phyloP scores from a whole-genome alignment of 306 rosid species.

The Malus fusca region DNA sequence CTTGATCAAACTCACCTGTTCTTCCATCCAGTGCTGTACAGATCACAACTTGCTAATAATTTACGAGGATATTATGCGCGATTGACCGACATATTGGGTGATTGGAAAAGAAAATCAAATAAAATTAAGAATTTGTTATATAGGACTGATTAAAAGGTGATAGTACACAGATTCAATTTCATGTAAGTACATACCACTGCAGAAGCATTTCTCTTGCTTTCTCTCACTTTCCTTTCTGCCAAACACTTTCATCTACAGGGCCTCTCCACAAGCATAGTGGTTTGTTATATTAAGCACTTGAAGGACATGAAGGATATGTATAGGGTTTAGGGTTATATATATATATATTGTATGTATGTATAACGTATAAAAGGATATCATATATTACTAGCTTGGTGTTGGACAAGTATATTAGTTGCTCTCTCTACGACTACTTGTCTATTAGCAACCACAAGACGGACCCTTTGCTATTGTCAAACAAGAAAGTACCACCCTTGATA shows the following conservation, averaged over 20 bases:
- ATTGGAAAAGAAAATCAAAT: background rate
- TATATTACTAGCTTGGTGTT: background rate
- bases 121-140: background rate
- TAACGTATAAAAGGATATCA: background rate
- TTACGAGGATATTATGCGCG: background rate
- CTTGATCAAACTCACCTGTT: constrained; percentile 41
- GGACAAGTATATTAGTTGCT: background rate
- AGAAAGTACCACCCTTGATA: constrained; percentile 2
- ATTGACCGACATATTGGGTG: constrained; percentile 2
- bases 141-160: background rate
- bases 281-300: background rate
- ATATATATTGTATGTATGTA: background rate
- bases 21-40: constrained; percentile 18
- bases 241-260: background rate
- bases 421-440: background rate
- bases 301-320: background rate
- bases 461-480: constrained; percentile 10
- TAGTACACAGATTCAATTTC: background rate
- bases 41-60: constrained; percentile 11
- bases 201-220: background rate
- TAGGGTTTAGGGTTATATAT: no score
- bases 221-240: background rate
- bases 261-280: background rate
- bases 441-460: background rate
- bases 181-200: background rate